A percentile compares a stretch with the other conserved stretches of the same genome.
phyloP scores from a whole-genome alignment of 1,284 basidiomycete genomes.

The Puccinia triticina region DNA sequence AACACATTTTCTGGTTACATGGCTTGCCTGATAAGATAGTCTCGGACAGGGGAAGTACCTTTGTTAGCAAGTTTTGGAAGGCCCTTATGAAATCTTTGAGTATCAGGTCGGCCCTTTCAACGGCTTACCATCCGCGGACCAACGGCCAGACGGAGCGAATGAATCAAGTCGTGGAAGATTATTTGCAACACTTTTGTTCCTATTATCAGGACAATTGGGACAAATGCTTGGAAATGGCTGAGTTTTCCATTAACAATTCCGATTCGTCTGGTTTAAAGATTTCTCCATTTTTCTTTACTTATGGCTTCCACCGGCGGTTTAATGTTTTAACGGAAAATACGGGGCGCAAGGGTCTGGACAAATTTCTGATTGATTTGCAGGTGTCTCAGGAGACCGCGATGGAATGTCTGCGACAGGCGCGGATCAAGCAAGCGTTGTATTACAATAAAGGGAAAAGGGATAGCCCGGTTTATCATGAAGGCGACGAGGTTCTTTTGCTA shows the following conservation, averaged over 20 bases:
- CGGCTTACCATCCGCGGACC: no score
- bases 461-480: background rate
- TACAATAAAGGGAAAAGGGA: background rate
- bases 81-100: background rate
- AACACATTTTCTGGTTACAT: slow-evolving; percentile 61
- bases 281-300: slow-evolving; percentile 30
- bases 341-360: background rate
- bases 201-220: no score
- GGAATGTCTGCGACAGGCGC: no score
- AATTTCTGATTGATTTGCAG: background rate
- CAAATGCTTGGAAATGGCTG: no score
- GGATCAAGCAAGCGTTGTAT: background rate
- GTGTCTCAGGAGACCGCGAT: background rate
- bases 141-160: no score
- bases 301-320: slow-evolving; percentile 9
- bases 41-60: no score
- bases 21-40: background rate
- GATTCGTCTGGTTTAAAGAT: background rate
- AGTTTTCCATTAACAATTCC: slow-evolving; percentile 5
- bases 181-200: no score
- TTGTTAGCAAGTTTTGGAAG: slow-evolving; percentile 22
- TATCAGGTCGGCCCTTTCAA: no score
- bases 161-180: no score
- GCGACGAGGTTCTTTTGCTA: no score
- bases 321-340: no score